A percentile compares a stretch with the other conserved stretches of the same genome.
Conservation (phyloP, 495 filamentous ascomycete genomes). For the Astrocystis sublimbata region DNA sequence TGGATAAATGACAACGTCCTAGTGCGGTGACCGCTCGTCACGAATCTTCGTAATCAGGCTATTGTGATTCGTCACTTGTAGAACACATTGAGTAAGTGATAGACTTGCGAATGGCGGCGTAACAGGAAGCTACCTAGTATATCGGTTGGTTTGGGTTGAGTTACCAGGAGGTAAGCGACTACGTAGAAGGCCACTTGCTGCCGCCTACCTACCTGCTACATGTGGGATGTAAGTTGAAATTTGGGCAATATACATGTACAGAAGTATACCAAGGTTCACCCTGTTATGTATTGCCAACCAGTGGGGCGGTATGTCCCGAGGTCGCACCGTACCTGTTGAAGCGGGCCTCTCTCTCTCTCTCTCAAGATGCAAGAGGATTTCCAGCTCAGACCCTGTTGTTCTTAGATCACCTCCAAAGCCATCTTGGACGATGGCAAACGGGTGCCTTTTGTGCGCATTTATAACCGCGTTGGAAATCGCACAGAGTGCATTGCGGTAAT, state of each 20-base stretch:
- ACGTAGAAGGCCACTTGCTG: background rate
- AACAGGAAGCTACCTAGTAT: too few relatives aligned
- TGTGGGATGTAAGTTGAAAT: too few relatives aligned
- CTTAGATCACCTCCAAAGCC: slow-evolving; percentile 4
- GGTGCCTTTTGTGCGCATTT: background rate
- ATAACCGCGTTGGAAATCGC: background rate
- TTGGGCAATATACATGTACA: background rate
- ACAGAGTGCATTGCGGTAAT: background rate
- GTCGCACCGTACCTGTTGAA: too few relatives aligned
- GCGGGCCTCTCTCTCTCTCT: background rate
- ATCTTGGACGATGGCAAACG: slow-evolving; percentile 2
- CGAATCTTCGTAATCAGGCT: too few relatives aligned
- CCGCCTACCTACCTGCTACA: too few relatives aligned
- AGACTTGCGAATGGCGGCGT: background rate
- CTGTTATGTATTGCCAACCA: background rate
- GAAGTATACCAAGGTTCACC: background rate
- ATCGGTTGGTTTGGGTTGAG: too few relatives aligned
- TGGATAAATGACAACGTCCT: background rate
- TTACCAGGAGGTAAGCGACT: background rate
- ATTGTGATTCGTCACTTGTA: background rate
- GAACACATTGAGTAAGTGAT: background rate
- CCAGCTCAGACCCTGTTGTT: background rate
- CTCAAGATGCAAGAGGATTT: background rate
- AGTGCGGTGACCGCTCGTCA: background rate
- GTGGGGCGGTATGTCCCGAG: slow-evolving; percentile 2